Base-by-base conservation (phyloP, 345 rosid species). In the Eucalyptus rudis region DNA sequence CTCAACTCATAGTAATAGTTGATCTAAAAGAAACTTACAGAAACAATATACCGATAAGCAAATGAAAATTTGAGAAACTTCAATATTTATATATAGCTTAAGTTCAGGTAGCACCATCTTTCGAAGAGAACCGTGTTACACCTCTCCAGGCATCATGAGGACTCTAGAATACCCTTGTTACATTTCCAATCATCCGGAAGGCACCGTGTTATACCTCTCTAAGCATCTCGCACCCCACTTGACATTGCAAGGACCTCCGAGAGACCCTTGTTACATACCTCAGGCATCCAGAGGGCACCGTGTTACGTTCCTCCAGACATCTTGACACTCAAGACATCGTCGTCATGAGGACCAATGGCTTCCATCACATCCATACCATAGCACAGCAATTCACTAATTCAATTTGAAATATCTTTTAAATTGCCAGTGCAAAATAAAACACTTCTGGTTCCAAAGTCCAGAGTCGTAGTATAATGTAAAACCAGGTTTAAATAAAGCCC, bases 301-400 rank as follows among this genome's bases (percentile, higher is more conserved):
- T 20, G 27, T 9, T 56, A 9, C 1, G 1, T 29, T 17, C 54
- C 20, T 51, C 19, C 20, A 51, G 20, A 17, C 54, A 51, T 15
- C 54, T 9, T 56, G 25, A 56, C 27, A 20, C 56, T 7, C 22
- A 50, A 0, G 62, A 13, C 29, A 56, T 56, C 6, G 3, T 56
- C 1, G 1, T 56, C 27, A 9, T 24, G 12, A 56, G 29, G 62
- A 0, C 13, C 2, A 10, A 56, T 1, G 13, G 13, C 29, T 22
- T 9, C 29, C 62, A 24, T 22, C 62, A 56, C 27, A 4, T 56
- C 29, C 5, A 24, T 22, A 24, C 13, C 62, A 56, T 24, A 11
- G 29, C 5, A 0, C 13, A 56, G 1, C 62, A 0, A 56, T 56
- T 24, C 62, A 24, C 12, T 56, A 56, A 56, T 56, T 56, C 62